A percentile compares a stretch with the other conserved stretches of the same genome.
phyloP scores from a whole-genome alignment of 192 early-diverging fungal species.

The Glomus cerebriforme region DNA sequence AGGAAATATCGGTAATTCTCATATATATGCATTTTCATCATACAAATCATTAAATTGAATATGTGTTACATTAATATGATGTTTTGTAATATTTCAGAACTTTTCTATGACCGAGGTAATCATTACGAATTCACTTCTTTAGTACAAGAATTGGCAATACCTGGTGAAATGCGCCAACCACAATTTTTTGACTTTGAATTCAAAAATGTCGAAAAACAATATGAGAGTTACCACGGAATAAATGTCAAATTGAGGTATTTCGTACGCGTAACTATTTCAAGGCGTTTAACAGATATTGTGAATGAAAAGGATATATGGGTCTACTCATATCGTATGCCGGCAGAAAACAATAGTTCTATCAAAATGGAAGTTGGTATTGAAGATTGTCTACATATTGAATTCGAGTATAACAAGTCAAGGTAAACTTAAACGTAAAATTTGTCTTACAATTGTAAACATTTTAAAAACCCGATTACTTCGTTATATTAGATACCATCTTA shows the following conservation, averaged over 20 bases:
- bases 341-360: slow-evolving; percentile 91
- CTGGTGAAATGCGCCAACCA: slow-evolving; percentile 84
- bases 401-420: slow-evolving; percentile 99
- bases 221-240: slow-evolving; percentile 96
- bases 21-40: background rate
- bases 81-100: slow-evolving; percentile 56
- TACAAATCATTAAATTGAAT: background rate
- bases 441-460: background rate
- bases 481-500: slow-evolving; percentile 82
- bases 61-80: background rate
- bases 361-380: slow-evolving; percentile 99
- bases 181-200: slow-evolving; percentile 94
- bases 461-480: background rate
- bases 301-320: slow-evolving; percentile 98
- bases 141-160: slow-evolving; percentile 91
- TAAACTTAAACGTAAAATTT: slow-evolving; percentile 39
- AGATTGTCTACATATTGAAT: slow-evolving; percentile 99
- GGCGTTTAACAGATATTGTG: slow-evolving; percentile 84
- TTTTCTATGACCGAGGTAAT: slow-evolving; percentile 94
- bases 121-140: slow-evolving; percentile 94
- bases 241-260: slow-evolving; percentile 98
- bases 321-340: slow-evolving; percentile 93
- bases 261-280: slow-evolving; percentile 87
- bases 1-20: slow-evolving; percentile 83
- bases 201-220: slow-evolving; percentile 99